A percentile compares a stretch with the other conserved stretches of the same genome.
Evolutionary conservation across 495 filamentous ascomycete species (phyloP).

Genomic region (Poronia punctata): DNA sequence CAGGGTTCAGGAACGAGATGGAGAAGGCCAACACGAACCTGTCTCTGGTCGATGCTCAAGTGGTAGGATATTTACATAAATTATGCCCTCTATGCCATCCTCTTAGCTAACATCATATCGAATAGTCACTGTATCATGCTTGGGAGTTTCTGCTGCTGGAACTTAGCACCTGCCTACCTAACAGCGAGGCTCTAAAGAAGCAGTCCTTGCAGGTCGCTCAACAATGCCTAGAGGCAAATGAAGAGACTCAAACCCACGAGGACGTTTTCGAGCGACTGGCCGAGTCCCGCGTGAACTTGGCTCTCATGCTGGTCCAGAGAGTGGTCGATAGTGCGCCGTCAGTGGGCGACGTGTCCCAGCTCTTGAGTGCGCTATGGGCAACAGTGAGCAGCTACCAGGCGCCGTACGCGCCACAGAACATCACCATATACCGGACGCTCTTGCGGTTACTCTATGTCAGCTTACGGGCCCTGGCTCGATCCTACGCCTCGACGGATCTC

Average conservation of each 20-base stretch:
- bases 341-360: slow-evolving; percentile 50
- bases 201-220: slow-evolving; percentile 60
- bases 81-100: no score
- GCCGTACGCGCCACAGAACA: slow-evolving; percentile 56
- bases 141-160: slow-evolving; percentile 89
- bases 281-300: slow-evolving; percentile 66
- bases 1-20: slow-evolving; percentile 75
- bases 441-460: slow-evolving; percentile 80
- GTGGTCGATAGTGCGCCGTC: slow-evolving; percentile 58
- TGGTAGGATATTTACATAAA: slow-evolving; percentile 53
- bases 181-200: slow-evolving; percentile 53
- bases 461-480: slow-evolving; percentile 49
- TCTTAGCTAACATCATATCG: slow-evolving; percentile 21
- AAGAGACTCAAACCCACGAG: slow-evolving; percentile 56
- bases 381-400: slow-evolving; percentile 55
- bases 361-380: slow-evolving; percentile 62
- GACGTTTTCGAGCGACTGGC: slow-evolving; percentile 64
- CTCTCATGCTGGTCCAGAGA: slow-evolving; percentile 67
- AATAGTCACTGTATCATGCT: slow-evolving; percentile 66
- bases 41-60: slow-evolving; percentile 83
- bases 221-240: slow-evolving; percentile 67
- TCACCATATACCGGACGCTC: slow-evolving; percentile 71
- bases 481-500: slow-evolving; percentile 12
- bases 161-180: slow-evolving; percentile 61
- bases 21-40: slow-evolving; percentile 81